Base-by-base conservation (phyloP, 768 basidiomycete species). In the Suillus hirtellus region DNA sequence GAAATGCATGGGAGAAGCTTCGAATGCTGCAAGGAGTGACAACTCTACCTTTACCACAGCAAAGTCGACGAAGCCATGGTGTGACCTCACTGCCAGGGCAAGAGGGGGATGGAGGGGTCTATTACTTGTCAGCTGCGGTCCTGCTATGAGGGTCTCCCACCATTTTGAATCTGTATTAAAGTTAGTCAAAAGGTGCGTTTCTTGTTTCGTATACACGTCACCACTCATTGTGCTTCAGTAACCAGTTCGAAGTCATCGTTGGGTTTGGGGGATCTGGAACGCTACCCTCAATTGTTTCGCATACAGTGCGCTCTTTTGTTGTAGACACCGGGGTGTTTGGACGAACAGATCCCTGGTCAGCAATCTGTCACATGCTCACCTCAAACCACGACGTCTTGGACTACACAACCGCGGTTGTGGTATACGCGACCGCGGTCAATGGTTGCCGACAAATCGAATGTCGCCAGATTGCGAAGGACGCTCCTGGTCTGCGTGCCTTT, bases 201-300 rank as follows among this genome's bases (percentile, higher is more conserved):
- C n/a, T 46, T 17, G 2, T 40, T 12, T 14, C 12, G 14, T 14
- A 21, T n/a, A 3, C 44, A 9, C 11, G n/a, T 17, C 19, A 8
- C 21, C 40, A 8, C 8, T 46, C 19, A 46, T n/a, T 9, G 17
- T n/a, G 15, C 9, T 46, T 19, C n/a, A 62, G 61, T 15, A 27
- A 46, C 42, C 6, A 24, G n/a, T 55, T 62, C n/a, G 42, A 62
- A n/a, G 14, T 62, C 11, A 42, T 62, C 4, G 5, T 62, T 15
- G 53, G 42, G 10, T 62, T 62, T n/a, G 53, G 52, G 12, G 61
- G 61, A 4, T 40, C 53, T 1, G 53, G 52, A 2, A 62, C 61
- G 2, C 12, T 62, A 2, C 42, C 61, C 3, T 42, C 21, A 4
- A 52, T 54, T n/a, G 27, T 62, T 3, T 8, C 15, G 8, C 7